phyloP scores from a whole-genome alignment of 495 filamentous ascomycete species.

The Rostrohypoxylon terebratum region DNA sequence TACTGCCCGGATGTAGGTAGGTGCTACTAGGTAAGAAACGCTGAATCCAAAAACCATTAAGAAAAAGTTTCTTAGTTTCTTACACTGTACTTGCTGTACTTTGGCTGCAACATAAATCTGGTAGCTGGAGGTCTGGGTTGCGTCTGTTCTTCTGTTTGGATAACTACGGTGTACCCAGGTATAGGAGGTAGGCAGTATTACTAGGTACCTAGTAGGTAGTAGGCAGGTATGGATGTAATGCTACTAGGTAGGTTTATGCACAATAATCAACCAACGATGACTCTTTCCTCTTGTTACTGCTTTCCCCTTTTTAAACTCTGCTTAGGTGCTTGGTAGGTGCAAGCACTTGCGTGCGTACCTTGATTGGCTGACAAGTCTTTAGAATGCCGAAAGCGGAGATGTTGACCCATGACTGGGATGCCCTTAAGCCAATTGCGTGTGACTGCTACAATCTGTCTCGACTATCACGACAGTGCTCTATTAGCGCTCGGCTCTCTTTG shows the following conservation, averaged over 20 bases:
- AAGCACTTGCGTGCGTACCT: constrained; percentile 44
- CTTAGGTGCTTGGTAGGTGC: neutral
- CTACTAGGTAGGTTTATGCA: constrained; percentile 25
- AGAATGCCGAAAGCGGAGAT: constrained; percentile 47
- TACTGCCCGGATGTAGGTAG: too few relatives aligned
- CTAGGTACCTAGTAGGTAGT: too few relatives aligned
- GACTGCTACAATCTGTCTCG: constrained; percentile 43
- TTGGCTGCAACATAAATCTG: constrained; percentile 40
- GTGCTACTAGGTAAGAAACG: too few relatives aligned
- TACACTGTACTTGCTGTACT: constrained; percentile 31
- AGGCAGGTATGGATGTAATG: neutral
- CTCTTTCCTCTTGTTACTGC: constrained; percentile 38
- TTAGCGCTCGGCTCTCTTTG: constrained; percentile 42
- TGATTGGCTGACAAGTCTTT: constrained; percentile 36
- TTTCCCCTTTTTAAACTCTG: constrained; percentile 41
- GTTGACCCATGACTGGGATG: constrained; percentile 34
- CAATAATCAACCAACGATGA: constrained; percentile 45
- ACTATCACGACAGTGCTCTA: constrained; percentile 46
- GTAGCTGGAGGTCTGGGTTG: constrained; percentile 21
- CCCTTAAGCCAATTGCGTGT: constrained; percentile 42
- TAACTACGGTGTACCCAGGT: constrained; percentile 15
- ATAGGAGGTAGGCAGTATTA: too few relatives aligned
- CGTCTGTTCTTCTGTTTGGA: constrained; percentile 11
- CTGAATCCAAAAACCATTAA: too few relatives aligned
- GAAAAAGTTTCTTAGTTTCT: neutral